phyloP scores from a whole-genome alignment of 805 yeast species.

The Teunomyces aglyptinius region DNA sequence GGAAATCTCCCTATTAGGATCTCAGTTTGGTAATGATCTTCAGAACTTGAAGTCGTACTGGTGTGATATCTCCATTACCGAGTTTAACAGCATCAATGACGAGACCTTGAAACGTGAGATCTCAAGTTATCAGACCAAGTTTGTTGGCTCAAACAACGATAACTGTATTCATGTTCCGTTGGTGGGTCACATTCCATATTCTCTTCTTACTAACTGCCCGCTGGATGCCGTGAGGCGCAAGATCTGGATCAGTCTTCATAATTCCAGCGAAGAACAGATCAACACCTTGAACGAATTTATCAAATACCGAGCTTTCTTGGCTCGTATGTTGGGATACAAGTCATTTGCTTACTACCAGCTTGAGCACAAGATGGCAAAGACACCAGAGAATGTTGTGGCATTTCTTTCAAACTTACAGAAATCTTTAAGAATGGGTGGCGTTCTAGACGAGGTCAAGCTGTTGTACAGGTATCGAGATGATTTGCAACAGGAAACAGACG shows the following conservation, averaged over 20 bases:
- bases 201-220: constrained; percentile 58
- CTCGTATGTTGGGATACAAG: constrained; percentile 66
- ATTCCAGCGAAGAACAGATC: constrained; percentile 63
- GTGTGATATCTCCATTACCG: constrained; percentile 33
- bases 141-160: constrained; percentile 12
- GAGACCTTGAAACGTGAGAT: constrained; percentile 24
- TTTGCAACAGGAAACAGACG: constrained; percentile 1
- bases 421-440: constrained; percentile 45
- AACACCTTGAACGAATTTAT: constrained; percentile 56
- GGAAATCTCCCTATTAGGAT: constrained; percentile 76
- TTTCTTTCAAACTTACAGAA: constrained; percentile 62
- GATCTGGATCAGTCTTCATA: constrained; percentile 75
- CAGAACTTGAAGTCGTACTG: constrained; percentile 31
- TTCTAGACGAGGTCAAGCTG: constrained; percentile 54
- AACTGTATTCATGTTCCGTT: constrained; percentile 29
- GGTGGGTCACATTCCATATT: constrained; percentile 62
- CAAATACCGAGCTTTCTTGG: constrained; percentile 64
- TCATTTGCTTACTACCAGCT: constrained; percentile 80
- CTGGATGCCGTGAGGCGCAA: constrained; percentile 56
- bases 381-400: constrained; percentile 69
- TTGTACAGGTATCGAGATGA: constrained; percentile 38
- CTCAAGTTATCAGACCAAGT: constrained; percentile 22
- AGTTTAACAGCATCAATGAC: constrained; percentile 27
- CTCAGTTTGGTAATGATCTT: constrained; percentile 62
- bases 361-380: constrained; percentile 85